Evolutionary conservation across 345 rosid genomes (phyloP), one percentile per base, ranked within the genome.

Genomic region (Physaria fendleri): DNA sequence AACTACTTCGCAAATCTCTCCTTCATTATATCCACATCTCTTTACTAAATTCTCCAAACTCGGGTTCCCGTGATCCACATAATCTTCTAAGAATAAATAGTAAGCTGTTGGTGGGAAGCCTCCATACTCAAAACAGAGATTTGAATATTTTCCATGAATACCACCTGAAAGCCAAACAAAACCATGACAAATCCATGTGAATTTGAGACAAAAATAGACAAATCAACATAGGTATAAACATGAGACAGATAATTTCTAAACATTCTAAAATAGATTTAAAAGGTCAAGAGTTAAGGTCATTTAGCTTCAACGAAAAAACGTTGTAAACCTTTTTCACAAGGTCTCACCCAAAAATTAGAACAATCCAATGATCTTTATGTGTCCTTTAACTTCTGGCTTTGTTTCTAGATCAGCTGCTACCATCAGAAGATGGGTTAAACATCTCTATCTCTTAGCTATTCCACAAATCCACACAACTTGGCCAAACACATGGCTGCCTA

Each of bases 41-140:
- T 11, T 20, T 40, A n/a, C n/a, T n/a, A n/a, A n/a, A n/a, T n/a
- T 85, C 73, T 90, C 97, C 73, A 90, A 73, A 72, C 97, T 87
- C 54, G 85, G 97, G 81, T 90, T 90, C 33, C 97, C 97, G 8
- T 93, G 95, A 61, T 90, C 97, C 15, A 90, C 95, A 64, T 90
- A 90, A 63, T 90, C 97, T 38, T 93, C 95, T 39, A 90, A 64
- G 77, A 90, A 87, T 59, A 90, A 75, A 71, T 90, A 90, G 79
- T 90, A 87, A 55, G 93, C 84, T 52, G 60, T 72, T 17, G 97
- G 97, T 68, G 97, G 97, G 53, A 82, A 81, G 47, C 97, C 93
- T 35, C 95, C 97, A 37, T 87, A 87, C 59, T 87, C 95, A 65
- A 90, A 87, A 84, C 70, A 74, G 37, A 90, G 86, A 76, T 90